Conservation (phyloP, 257 asterid genomes). For the Asclepias syriaca region DNA sequence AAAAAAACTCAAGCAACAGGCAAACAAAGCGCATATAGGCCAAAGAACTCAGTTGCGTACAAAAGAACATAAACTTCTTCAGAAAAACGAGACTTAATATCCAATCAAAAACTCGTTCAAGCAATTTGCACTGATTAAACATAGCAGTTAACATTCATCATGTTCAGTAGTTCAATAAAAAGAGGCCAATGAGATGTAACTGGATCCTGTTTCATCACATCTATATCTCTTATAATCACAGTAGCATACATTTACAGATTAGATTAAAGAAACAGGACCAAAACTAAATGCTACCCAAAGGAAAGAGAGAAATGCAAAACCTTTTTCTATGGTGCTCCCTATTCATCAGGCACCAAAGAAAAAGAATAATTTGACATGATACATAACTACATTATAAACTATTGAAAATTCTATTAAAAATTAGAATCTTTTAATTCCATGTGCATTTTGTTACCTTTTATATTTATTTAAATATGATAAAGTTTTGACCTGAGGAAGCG, state of each 20-base stretch:
- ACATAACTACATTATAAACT: neutral
- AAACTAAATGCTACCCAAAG: neutral
- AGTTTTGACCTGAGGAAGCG: neutral
- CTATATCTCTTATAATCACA: neutral
- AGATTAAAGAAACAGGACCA: neutral
- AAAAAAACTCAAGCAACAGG: neutral
- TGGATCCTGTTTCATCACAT: neutral
- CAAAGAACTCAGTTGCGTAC: neutral
- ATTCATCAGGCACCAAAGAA: neutral
- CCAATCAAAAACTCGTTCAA: neutral
- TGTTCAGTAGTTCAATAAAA: neutral
- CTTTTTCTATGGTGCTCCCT: neutral
- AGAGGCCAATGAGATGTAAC: neutral
- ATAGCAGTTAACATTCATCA: neutral
- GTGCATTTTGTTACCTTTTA: too few species aligned
- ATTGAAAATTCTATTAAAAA: neutral
- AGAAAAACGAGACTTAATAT: neutral
- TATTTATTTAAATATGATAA: too few species aligned
- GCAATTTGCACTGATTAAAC: neutral
- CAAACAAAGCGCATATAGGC: neutral
- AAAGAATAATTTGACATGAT: neutral
- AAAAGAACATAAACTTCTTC: neutral
- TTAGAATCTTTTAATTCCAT: neutral
- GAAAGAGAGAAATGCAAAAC: neutral
- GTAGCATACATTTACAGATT: neutral